phyloP scores from a whole-genome alignment of 148 eudicot genomes.

The Nepenthes gracilis region DNA sequence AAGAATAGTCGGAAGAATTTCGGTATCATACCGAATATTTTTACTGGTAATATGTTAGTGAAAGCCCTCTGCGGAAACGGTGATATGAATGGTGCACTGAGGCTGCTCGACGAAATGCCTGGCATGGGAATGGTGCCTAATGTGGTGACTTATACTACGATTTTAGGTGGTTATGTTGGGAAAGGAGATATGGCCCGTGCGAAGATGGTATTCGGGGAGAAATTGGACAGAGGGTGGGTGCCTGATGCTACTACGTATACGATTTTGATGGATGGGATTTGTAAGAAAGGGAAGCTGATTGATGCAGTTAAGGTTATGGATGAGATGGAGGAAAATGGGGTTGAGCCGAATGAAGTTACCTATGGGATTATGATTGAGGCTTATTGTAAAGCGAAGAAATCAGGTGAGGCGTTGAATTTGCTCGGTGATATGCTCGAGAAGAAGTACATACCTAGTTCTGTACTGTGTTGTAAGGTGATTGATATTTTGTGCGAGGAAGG shows the following conservation, averaged over 20 bases:
- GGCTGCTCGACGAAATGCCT: conserved; percentile 70
- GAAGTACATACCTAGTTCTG: conserved; percentile 44
- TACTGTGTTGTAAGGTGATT: conserved; percentile 60
- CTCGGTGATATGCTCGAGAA: conserved; percentile 53
- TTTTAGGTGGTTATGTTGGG: conserved; percentile 52
- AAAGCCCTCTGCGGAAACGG: conserved; percentile 60
- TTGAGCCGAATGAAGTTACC: conserved; percentile 60
- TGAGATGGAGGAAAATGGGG: conserved; percentile 74
- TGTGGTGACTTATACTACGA: conserved; percentile 66
- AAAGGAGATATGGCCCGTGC: conserved; percentile 60
- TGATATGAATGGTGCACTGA: conserved; percentile 48
- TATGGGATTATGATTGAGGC: conserved; percentile 83
- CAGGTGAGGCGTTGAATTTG: conserved; percentile 67
- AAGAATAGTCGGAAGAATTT: conserved; percentile 38
- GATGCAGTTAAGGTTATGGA: conserved; percentile 87
- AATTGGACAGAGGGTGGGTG: conserved; percentile 66
- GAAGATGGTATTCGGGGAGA: conserved; percentile 49
- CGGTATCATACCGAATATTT: conserved; percentile 51
- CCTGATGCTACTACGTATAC: conserved; percentile 83
- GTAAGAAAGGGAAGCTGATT: conserved; percentile 43
- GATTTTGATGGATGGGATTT: conserved; percentile 71
- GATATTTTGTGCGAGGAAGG: conserved; percentile 41
- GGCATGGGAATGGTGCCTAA: conserved; percentile 68
- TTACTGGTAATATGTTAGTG: conserved; percentile 58
- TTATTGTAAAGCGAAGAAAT: conserved; percentile 54